phyloP scores from a whole-genome alignment of 1,284 basidiomycete genomes.

The Austroboletus olivaceoglutinosus region DNA sequence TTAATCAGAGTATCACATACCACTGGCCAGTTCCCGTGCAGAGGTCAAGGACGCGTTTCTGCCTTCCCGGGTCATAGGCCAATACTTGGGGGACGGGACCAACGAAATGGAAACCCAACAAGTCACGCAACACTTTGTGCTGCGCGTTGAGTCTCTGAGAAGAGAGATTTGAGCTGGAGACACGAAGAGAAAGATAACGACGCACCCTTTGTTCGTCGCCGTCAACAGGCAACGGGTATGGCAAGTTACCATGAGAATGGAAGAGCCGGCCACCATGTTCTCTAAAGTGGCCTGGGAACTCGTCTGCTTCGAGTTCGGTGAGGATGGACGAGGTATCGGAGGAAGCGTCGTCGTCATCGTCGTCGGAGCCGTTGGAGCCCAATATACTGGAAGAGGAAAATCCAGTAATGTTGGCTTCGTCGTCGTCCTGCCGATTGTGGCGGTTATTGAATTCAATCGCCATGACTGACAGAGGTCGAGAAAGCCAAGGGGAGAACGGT shows the following conservation, averaged over 20 bases:
- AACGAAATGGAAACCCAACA: constrained; percentile 53
- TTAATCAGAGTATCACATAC: constrained; percentile 39
- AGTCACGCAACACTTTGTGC: constrained; percentile 46
- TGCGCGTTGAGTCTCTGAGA: constrained; percentile 50
- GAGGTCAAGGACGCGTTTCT: constrained; percentile 59
- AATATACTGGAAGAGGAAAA: constrained; percentile 10
- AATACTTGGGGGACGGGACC: constrained; percentile 58
- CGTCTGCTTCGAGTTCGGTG: constrained; percentile 43
- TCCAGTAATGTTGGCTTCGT: constrained; percentile 13
- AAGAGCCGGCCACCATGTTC: constrained; percentile 59
- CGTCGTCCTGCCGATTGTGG: constrained; percentile 24
- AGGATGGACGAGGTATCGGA: constrained; percentile 45
- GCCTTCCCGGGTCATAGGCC: constrained; percentile 34
- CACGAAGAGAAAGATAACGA: constrained; percentile 4
- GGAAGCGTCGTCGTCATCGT: constrained; percentile 32
- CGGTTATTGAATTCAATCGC: constrained; percentile 29
- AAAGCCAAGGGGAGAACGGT: constrained; percentile 8
- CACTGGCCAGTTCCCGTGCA: constrained; percentile 71
- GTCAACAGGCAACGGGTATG: constrained; percentile 69
- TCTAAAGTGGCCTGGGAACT: constrained; percentile 57
- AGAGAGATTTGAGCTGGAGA: background rate
- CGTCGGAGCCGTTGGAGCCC: constrained; percentile 10
- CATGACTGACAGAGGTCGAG: constrained; percentile 20
- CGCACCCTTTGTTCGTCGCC: constrained; percentile 58
- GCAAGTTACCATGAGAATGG: constrained; percentile 57